Evolutionary conservation across 169 alveolate species (phyloP), one percentile per base, ranked within the genome.

Genomic region (Theileria sp.): DNA sequence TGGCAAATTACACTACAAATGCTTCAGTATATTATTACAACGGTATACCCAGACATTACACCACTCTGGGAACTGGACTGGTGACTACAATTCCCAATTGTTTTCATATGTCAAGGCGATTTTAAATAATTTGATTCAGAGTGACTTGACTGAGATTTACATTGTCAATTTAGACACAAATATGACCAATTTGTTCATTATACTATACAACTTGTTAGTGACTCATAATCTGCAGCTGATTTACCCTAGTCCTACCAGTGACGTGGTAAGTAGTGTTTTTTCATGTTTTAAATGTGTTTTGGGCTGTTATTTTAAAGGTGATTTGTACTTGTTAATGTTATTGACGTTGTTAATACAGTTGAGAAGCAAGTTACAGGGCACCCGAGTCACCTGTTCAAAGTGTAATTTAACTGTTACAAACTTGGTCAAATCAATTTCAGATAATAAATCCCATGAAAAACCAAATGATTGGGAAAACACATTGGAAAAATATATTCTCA

Each of bases 221-320:
- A 72, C 54, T 21, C 61, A 4, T 9, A 71, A 77, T 7, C 44
- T 80, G 25, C 80, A 80, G 8, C 30, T 67, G 44, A 28, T 80
- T 44, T 62, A 70, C 34, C 87, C 8, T 25, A 32, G 8, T 32
- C 8, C 1, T 32, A 32, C 36, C 36, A 32, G 36, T 15, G 76
- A 54, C 19, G 28, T 0, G 7, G 51, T 49, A 3, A 56, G 21
- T 21, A 23, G 60, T 15, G 50, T 77, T 3, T 44, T 4, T 8
- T 44, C 54, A 4, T 81, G 88, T 72, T n/a, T 69, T 21, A 64
- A 38, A n/a, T 81, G 88, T 44, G 17, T 68, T 13, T 15, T 30
- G 9, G 17, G 30, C 25, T 13, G 61, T 25, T 72, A 67, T 7
- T 81, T 81, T 50, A 51, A 65, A 23, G 88, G 84, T 7, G 49